These are phyloP conservation scores for Taphrina wiesneri DNA, from an alignment of 1,139 yeast species.

Conservation along the genomic window DNA sequence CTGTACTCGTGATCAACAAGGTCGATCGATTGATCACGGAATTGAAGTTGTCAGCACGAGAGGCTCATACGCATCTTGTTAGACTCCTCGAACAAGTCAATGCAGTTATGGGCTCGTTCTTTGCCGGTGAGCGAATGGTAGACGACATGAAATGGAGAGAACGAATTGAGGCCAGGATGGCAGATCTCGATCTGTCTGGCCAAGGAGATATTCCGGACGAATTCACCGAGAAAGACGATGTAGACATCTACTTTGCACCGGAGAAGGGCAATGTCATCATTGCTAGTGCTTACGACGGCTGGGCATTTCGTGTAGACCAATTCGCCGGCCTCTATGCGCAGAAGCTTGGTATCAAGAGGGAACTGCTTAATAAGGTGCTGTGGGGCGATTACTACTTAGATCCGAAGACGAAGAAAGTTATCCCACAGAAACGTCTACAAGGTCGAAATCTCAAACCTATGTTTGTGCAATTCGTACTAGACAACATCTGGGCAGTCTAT, in stretches of 20 bases:
- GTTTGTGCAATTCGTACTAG: constrained; percentile 83
- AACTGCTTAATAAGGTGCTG: constrained; percentile 75
- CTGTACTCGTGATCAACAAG: constrained; percentile 87
- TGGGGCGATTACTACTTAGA: constrained; percentile 96
- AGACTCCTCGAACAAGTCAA: constrained; percentile 88
- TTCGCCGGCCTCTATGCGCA: constrained; percentile 83
- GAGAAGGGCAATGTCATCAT: constrained; percentile 88
- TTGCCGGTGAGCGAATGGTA: constrained; percentile 91
- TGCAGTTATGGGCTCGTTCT: constrained; percentile 90
- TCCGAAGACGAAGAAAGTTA: constrained; percentile 81
- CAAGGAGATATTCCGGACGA: constrained; percentile 54
- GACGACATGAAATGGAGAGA: constrained; percentile 77
- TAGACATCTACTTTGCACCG: constrained; percentile 85
- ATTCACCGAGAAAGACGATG: constrained; percentile 74
- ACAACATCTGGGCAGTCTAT: constrained; percentile 90
- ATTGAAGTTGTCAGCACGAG: constrained; percentile 75
- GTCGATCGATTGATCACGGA: constrained; percentile 84
- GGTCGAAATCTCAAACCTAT: constrained; percentile 64
- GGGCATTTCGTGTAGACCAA: constrained; percentile 93
- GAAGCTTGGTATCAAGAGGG: constrained; percentile 80
- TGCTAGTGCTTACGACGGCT: constrained; percentile 93
- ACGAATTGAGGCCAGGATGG: constrained; percentile 40
- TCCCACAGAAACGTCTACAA: constrained; percentile 57
- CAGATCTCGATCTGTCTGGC: constrained; percentile 14
- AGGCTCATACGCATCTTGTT: constrained; percentile 78